Base-by-base conservation (phyloP, 2,329 filamentous ascomycete species). In the Hyphodiscus sp. region DNA sequence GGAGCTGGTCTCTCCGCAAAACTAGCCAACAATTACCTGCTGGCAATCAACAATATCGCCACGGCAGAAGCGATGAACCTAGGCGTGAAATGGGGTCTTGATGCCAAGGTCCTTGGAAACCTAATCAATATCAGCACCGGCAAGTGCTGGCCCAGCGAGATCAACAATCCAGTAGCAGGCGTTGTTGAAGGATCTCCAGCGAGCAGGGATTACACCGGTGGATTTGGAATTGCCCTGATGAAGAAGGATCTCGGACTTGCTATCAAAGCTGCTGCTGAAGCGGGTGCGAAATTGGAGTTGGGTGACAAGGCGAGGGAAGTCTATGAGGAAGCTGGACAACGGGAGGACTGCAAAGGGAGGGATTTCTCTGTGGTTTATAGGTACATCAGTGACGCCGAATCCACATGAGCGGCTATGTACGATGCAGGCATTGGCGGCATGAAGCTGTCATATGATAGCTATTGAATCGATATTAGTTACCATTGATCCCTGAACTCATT, bases 51-150 rank as follows among this genome's bases (percentile, higher is more conserved):
- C 76, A 99, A 99, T 71, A 91, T 80, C 13, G 71, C 77, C 1
- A 74, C 79, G 1, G 76, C 75, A 16, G 81, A 84, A 65, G 78
- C 77, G 1, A 79, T 83, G 72, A 80, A 80, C 1, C 73, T 83
- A 44, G 79, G 76, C 2, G 78, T 79, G 2, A 73, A 74, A 29
- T 71, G 79, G 41, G 79, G 79, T 2, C 63, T 83, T 18, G 76
- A 83, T 57, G 77, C 78, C 0, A 69, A 74, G 51, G 84, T 83
- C 8, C 78, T 99, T 1, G 87, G 89, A 0, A 83, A 85, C 49
- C 83, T 99, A 70, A 89, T 99, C 74, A 97, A 96, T 68, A 87
- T 87, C 2, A 94, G 89, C 63, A 96, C 92, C 0, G 94, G 94
- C n/a, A 82, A 79, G 60, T 97, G 91, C 77, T 99, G 94, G 94